Evolutionary conservation across 2,329 filamentous ascomycete species (phyloP).

Genomic region (Pyricularia sp.): DNA sequence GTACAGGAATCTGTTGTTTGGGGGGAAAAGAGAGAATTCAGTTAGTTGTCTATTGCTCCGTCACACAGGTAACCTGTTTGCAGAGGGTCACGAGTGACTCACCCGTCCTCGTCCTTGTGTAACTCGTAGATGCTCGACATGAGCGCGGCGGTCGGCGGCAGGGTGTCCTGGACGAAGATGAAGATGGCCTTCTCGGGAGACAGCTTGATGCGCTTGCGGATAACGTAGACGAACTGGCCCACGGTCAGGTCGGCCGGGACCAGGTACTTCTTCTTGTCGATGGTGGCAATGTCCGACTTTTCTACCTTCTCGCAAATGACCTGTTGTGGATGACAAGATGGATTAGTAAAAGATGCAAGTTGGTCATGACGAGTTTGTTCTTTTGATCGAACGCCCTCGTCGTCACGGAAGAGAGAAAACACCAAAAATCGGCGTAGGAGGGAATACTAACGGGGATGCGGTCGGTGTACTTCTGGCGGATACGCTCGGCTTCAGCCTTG

Average conservation of each 20-base stretch:
- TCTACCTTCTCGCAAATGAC: slow-evolving; percentile 99
- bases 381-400: neutral
- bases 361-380: neutral
- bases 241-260: slow-evolving; percentile 96
- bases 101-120: slow-evolving; percentile 80
- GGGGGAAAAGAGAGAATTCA: slow-evolving; percentile 6
- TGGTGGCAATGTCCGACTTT: slow-evolving; percentile 97
- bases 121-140: slow-evolving; percentile 99
- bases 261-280: slow-evolving; percentile 99
- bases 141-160: slow-evolving; percentile 90
- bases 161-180: slow-evolving; percentile 98
- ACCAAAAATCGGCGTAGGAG: slow-evolving; percentile 5
- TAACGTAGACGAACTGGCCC: slow-evolving; percentile 97
- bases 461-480: slow-evolving; percentile 97
- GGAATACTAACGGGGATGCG: slow-evolving; percentile 81
- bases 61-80: neutral
- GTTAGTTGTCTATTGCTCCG: slow-evolving; percentile 4
- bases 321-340: slow-evolving; percentile 32
- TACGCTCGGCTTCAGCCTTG: slow-evolving; percentile 99
- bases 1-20: slow-evolving; percentile 69
- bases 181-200: slow-evolving; percentile 99
- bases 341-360: slow-evolving; percentile 12
- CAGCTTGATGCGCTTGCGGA: slow-evolving; percentile 99
- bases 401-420: neutral
- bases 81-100: slow-evolving; percentile 18